Percentiles rank a stretch among this genome's conserved stretches.
phyloP scores from a whole-genome alignment of 140 eudicot species.

The Senecio squalidus region DNA sequence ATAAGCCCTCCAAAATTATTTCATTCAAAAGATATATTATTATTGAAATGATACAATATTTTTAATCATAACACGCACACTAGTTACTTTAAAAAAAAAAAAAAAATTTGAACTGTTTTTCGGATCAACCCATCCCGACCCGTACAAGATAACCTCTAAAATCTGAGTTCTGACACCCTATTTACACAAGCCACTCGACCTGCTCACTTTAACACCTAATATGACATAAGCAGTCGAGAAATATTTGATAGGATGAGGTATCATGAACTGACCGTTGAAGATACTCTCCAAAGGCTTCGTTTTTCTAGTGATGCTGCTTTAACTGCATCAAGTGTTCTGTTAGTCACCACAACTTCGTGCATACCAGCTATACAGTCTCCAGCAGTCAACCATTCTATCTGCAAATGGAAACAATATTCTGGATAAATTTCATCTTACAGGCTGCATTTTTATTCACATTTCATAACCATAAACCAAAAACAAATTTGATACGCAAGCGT shows the following conservation, averaged over 20 bases:
- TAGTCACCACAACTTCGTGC: slow-evolving; percentile 92
- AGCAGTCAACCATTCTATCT: slow-evolving; percentile 98
- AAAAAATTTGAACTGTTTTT: no score
- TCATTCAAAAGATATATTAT: background rate
- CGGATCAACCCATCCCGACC: no score
- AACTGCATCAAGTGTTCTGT: slow-evolving; percentile 68
- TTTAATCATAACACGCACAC: background rate
- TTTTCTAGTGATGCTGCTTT: slow-evolving; percentile 62
- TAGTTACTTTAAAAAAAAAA: no score
- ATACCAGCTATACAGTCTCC: slow-evolving; percentile 97
- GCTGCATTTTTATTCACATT: slow-evolving; percentile 4
- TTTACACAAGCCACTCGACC: background rate
- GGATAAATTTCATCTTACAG: background rate
- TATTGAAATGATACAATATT: background rate
- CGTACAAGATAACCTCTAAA: no score
- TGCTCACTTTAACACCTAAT: background rate
- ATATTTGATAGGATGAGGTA: background rate
- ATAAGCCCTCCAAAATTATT: background rate
- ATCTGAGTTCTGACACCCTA: no score
- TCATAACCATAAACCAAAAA: background rate
- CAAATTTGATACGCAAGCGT: background rate
- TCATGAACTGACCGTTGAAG: slow-evolving; percentile 63
- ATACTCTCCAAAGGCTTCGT: slow-evolving; percentile 97
- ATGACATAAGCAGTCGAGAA: background rate
- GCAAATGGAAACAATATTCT: slow-evolving; percentile 19